These are phyloP conservation scores for Xylaria curta DNA, from an alignment of 495 filamentous ascomycete species.

Conservation along the genomic window DNA sequence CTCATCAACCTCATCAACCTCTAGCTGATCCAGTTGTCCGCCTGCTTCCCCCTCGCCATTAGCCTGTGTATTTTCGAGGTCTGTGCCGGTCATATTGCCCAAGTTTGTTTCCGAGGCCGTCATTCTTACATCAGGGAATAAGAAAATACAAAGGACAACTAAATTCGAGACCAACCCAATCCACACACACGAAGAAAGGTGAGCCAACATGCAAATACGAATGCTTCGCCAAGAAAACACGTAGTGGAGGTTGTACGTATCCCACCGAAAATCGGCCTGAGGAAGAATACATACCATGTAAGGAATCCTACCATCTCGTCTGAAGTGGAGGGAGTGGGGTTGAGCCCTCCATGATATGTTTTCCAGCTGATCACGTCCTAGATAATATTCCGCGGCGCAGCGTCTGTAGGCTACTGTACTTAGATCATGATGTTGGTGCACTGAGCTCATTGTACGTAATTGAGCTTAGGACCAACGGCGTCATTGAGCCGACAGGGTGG, in stretches of 20 bases:
- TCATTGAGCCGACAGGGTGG: background rate
- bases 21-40: conserved; percentile 16
- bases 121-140: background rate
- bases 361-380: background rate
- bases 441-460: background rate
- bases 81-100: background rate
- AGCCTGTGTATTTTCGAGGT: background rate
- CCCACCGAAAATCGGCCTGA: background rate
- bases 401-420: background rate
- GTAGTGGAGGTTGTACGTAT: background rate
- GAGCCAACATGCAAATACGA: background rate
- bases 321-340: background rate
- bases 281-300: background rate
- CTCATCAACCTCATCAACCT: conserved; percentile 19
- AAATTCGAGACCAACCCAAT: background rate
- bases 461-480: background rate
- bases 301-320: conserved; percentile 8
- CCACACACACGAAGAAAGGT: background rate
- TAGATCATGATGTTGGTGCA: background rate
- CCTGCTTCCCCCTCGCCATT: background rate
- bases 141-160: background rate
- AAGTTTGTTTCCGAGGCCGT: background rate
- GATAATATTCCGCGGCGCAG: too few relatives aligned
- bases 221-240: background rate
- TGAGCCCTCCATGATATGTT: background rate